These are phyloP conservation scores for Trichoderma gamsii DNA, from an alignment of 495 filamentous ascomycete species.

Conservation along the genomic window DNA sequence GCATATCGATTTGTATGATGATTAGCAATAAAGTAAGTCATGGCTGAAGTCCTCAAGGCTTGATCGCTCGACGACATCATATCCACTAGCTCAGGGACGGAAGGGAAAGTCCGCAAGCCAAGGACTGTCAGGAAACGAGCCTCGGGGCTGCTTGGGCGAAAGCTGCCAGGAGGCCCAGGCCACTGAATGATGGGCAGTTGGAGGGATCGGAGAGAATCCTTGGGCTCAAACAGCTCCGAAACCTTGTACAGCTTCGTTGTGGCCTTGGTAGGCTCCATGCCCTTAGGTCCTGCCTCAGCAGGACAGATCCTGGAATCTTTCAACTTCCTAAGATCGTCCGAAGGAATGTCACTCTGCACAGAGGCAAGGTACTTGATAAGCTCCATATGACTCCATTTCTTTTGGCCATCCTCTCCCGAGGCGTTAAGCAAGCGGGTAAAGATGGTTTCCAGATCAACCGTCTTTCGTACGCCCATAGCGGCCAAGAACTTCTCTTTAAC, in stretches of 20 bases:
- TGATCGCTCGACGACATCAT: conserved; percentile 66
- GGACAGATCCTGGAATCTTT: conserved; percentile 72
- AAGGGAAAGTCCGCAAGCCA: conserved; percentile 64
- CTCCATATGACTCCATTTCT: conserved; percentile 87
- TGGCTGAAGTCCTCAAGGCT: conserved; percentile 52
- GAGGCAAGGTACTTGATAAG: conserved; percentile 89
- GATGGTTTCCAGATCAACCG: conserved; percentile 86
- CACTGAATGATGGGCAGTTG: conserved; percentile 78
- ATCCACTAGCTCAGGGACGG: conserved; percentile 61
- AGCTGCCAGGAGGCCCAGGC: conserved; percentile 59
- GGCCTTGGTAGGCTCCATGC: conserved; percentile 35
- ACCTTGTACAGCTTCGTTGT: conserved; percentile 62
- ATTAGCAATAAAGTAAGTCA: conserved; percentile 78
- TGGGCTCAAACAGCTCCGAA: conserved; percentile 81
- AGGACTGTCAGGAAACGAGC: conserved; percentile 64
- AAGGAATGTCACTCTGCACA: conserved; percentile 83
- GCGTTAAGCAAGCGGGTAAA: conserved; percentile 74
- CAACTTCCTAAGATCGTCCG: conserved; percentile 73
- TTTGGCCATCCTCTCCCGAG: conserved; percentile 36
- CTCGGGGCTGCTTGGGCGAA: conserved; percentile 56
- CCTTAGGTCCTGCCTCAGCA: conserved; percentile 56
- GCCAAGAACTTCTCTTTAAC: conserved; percentile 85
- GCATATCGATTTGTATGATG: conserved; percentile 71
- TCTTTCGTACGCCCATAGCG: conserved; percentile 76
- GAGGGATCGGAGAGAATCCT: conserved; percentile 59